These are phyloP conservation scores for Cyphellophora europaea DNA, from an alignment of 2,329 filamentous ascomycete species.

Conservation along the genomic window DNA sequence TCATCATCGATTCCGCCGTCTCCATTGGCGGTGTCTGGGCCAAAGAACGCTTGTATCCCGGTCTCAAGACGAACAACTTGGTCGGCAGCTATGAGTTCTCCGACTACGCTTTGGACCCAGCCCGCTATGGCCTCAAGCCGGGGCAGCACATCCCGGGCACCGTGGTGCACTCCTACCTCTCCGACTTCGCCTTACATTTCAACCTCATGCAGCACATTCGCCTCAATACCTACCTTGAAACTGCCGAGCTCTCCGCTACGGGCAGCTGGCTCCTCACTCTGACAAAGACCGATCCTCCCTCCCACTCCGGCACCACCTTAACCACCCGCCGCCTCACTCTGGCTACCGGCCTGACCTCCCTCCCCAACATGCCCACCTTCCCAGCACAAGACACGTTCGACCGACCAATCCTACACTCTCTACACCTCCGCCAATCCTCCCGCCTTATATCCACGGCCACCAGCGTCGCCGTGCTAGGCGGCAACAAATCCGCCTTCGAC, in stretches of 20 bases:
- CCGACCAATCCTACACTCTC: background rate
- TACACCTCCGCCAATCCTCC: background rate
- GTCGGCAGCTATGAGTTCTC: constrained; percentile 62
- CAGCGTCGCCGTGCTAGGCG: constrained; percentile 46
- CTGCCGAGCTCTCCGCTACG: background rate
- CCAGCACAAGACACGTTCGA: constrained; percentile 41
- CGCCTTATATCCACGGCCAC: constrained; percentile 19
- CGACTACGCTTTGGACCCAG: constrained; percentile 18
- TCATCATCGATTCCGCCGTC: constrained; percentile 47
- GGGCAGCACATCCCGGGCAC: background rate
- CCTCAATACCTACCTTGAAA: background rate
- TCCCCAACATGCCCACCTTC: constrained; percentile 46
- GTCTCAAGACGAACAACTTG: constrained; percentile 64
- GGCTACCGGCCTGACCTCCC: constrained; percentile 52
- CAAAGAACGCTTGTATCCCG: constrained; percentile 53
- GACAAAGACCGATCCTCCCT: constrained; percentile 12
- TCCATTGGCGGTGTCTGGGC: constrained; percentile 65
- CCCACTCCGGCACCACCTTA: constrained; percentile 16
- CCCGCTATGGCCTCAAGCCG: constrained; percentile 20
- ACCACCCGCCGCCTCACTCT: constrained; percentile 46
- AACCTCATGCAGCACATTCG: background rate
- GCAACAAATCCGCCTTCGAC: constrained; percentile 55
- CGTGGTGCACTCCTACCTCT: background rate
- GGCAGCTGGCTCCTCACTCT: background rate
- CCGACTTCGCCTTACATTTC: background rate